Percentiles rank a stretch among this genome's conserved stretches.
phyloP scores from a whole-genome alignment of 2,329 filamentous ascomycete species.

The Aspergillus eucalypticola region DNA sequence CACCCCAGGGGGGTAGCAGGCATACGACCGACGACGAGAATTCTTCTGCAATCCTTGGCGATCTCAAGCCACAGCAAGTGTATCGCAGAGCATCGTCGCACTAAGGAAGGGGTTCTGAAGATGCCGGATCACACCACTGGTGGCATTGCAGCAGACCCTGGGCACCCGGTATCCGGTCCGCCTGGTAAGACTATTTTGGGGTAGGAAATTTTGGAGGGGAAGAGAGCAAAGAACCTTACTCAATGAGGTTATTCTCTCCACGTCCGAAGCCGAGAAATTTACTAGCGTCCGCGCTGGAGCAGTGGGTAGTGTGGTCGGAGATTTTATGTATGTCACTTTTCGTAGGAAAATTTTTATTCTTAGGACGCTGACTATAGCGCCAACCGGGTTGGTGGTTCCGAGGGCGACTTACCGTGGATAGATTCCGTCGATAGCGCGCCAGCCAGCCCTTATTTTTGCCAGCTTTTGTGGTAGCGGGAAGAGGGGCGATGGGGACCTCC shows the following conservation, averaged over 20 bases:
- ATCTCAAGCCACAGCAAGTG: neutral
- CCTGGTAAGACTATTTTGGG: slow-evolving; percentile 1
- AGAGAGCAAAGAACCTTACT: slow-evolving; percentile 10
- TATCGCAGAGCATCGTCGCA: neutral
- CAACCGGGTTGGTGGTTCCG: slow-evolving; percentile 3
- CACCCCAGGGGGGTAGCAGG: neutral
- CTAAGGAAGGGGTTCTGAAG: slow-evolving; percentile 8
- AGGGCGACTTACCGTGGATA: neutral
- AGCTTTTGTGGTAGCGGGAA: neutral
- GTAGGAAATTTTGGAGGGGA: neutral
- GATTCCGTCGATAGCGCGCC: slow-evolving; percentile 1
- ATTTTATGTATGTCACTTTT: slow-evolving; percentile 3
- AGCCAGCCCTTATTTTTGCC: no score
- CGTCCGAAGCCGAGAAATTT: slow-evolving; percentile 7
- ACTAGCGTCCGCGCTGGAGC: slow-evolving; percentile 7
- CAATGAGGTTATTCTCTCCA: slow-evolving; percentile 14
- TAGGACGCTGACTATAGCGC: neutral
- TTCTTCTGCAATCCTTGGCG: neutral
- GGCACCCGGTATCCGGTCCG: slow-evolving; percentile 18
- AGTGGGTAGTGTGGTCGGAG: slow-evolving; percentile 2
- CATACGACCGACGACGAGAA: neutral
- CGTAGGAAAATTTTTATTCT: neutral
- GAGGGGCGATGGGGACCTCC: neutral
- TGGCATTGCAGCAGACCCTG: slow-evolving; percentile 15
- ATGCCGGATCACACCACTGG: slow-evolving; percentile 24